Evolutionary conservation across 768 basidiomycete genomes (phyloP).

Genomic region (Xerocomus spinulosus): DNA sequence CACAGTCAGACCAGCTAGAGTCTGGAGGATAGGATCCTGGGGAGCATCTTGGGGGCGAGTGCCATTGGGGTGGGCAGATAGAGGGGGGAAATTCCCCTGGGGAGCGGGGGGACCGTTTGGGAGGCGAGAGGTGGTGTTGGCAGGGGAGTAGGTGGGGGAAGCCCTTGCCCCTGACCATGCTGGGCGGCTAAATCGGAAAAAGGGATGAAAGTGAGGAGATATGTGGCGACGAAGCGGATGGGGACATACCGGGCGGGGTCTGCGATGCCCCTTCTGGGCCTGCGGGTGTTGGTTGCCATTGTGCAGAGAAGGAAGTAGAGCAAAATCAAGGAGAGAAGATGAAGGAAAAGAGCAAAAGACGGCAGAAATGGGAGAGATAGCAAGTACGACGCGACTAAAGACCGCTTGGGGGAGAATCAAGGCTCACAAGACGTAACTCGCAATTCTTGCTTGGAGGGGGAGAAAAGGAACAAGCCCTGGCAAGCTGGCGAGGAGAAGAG

Average conservation of each 20-base stretch:
- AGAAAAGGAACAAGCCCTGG: slow-evolving; percentile 18
- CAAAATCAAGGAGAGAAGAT: slow-evolving; percentile 32
- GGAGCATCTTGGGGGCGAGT: slow-evolving; percentile 40
- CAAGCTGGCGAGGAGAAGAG: slow-evolving; percentile 24
- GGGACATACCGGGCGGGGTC: slow-evolving; percentile 52
- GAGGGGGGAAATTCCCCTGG: slow-evolving; percentile 42
- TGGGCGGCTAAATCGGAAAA: slow-evolving; percentile 32
- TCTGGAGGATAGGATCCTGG: slow-evolving; percentile 59
- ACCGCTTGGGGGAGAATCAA: slow-evolving; percentile 19
- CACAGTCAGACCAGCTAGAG: slow-evolving; percentile 68
- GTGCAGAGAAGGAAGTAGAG: slow-evolving; percentile 18
- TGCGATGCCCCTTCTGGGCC: slow-evolving; percentile 59
- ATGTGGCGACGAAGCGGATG: slow-evolving; percentile 12
- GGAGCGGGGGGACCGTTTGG: slow-evolving; percentile 37
- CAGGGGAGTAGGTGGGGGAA: slow-evolving; percentile 67
- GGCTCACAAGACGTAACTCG: slow-evolving; percentile 19
- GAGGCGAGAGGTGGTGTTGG: slow-evolving; percentile 36
- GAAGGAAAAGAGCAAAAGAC: slow-evolving; percentile 20
- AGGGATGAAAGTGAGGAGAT: slow-evolving; percentile 8
- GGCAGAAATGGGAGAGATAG: slow-evolving; percentile 33
- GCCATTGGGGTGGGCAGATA: slow-evolving; percentile 45
- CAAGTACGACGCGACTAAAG: slow-evolving; percentile 31
- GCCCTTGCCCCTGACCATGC: slow-evolving; percentile 69
- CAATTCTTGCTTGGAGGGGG: slow-evolving; percentile 17
- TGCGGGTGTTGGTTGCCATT: slow-evolving; percentile 67